Base-by-base conservation (phyloP, 176 grass and related monocot species). In the Oryza rufipogon region DNA sequence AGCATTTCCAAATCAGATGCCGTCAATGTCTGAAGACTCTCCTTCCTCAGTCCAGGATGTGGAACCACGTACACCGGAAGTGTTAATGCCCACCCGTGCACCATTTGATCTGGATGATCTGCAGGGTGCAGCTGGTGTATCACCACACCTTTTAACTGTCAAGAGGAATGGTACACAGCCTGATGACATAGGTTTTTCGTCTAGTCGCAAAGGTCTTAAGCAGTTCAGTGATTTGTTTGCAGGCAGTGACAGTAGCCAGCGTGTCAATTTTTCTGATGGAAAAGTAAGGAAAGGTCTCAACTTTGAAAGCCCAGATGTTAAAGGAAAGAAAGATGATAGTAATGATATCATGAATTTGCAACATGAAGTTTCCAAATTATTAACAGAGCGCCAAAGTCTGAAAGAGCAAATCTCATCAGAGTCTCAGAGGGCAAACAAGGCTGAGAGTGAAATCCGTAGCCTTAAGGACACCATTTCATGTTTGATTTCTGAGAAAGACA, bases 1-100 rank as follows among this genome's bases (percentile, higher is more conserved):
- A 67, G 90, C 83, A 76, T 92, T 95, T 78, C 85, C 91, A 75
- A 88, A 86, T 67, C 77, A 91, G 64, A 88, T 91, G 26, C 77
- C 86, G 30, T 81, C 87, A 73, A 64, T 91, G 48, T 68, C 54
- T 64, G 89, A 91, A 23, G 87, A 92, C 20, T 88, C 64, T 3
- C 78, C 87, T n/a, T 68, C 51, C 80, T 84, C 79, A 45, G 70
- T 70, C 73, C 80, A 73, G 66, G 66, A 68, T 68, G 77, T 49
- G 41, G 90, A 95, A 51, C 84, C 82, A 39, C 60, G 87, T 34
- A 89, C 75, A 41, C 81, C 87, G 28, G 93, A 92, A 88, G 80
- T 76, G 41, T 39, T 48, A 15, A 54, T 41, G 39, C 78, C 65
- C 28, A 26, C 78, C 49, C 34, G 67, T 65, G 72, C 70, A 77